A percentile compares a stretch with the other conserved stretches of the same genome.
Conservation (phyloP, 805 yeast species). For the Grigorovia jiainica region DNA sequence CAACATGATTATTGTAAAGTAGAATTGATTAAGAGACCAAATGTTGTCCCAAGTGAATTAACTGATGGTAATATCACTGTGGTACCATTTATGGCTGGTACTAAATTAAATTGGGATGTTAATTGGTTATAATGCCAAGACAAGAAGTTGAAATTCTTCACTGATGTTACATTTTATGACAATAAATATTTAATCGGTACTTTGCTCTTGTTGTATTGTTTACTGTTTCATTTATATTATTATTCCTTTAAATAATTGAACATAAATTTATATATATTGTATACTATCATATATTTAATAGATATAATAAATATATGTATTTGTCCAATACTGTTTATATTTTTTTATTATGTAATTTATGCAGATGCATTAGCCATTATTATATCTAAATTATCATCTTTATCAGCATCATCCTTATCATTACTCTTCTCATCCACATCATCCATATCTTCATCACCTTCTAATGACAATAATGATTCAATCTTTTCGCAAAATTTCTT, state of each 20-base stretch:
- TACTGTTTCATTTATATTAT: too few species aligned
- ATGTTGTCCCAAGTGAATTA: conserved; percentile 47
- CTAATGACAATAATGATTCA: conserved; percentile 37
- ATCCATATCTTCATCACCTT: conserved; percentile 13
- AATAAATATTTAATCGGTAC: too few species aligned
- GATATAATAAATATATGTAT: background rate
- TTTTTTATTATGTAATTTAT: too few species aligned
- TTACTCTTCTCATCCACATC: conserved; percentile 13
- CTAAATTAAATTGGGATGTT: conserved; percentile 56
- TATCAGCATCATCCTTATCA: conserved; percentile 1
- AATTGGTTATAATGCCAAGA: conserved; percentile 40
- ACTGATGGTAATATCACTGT: conserved; percentile 36
- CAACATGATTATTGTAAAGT: conserved; percentile 37
- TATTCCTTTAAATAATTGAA: too few species aligned
- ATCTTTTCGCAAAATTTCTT: conserved; percentile 40
- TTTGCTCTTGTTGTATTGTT: background rate
- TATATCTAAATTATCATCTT: conserved; percentile 9
- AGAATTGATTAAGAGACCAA: conserved; percentile 44
- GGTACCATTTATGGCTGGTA: conserved; percentile 85
- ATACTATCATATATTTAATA: background rate
- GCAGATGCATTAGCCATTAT: conserved; percentile 4
- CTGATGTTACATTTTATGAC: too few species aligned
- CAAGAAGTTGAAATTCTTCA: too few species aligned
- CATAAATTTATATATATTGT: conserved; percentile 4
- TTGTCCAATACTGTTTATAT: too few species aligned